Conservation (phyloP, 2,329 filamentous ascomycete species). For the Aspergillus amoenus region DNA sequence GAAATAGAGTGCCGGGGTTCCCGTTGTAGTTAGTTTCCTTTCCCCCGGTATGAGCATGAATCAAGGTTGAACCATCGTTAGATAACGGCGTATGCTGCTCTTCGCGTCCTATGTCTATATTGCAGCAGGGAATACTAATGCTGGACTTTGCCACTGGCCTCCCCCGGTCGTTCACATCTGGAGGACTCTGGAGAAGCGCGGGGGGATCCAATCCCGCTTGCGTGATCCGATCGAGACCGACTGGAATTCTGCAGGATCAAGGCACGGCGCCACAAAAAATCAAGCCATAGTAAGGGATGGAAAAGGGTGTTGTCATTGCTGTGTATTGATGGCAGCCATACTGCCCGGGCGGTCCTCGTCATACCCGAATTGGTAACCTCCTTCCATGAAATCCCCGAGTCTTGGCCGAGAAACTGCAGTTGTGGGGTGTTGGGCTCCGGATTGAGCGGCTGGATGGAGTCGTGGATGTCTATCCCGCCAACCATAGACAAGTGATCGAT, state of each 20-base stretch:
- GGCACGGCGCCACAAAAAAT: background rate
- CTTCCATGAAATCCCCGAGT: slow-evolving; percentile 8
- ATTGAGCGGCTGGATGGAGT: background rate
- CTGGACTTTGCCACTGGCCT: background rate
- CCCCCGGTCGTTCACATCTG: slow-evolving; percentile 2
- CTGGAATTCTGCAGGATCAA: background rate
- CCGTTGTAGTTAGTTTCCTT: background rate
- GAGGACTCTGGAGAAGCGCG: slow-evolving; percentile 3
- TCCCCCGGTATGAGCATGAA: background rate
- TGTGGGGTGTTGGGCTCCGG: slow-evolving; percentile 3
- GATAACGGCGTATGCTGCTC: background rate
- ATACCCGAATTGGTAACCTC: no score
- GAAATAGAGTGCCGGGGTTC: background rate
- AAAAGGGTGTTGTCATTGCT: background rate
- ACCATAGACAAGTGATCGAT: background rate
- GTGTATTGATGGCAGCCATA: background rate
- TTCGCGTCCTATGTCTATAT: background rate
- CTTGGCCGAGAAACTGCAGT: slow-evolving; percentile 15
- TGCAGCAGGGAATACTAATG: background rate
- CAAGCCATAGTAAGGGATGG: background rate
- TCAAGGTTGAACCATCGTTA: background rate
- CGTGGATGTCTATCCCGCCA: background rate
- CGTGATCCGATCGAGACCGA: background rate
- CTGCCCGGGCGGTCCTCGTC: background rate
- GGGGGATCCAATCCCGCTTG: background rate